Percentiles rank a stretch among this genome's conserved stretches.
Evolutionary conservation across 1,284 basidiomycete species (phyloP).

Genomic region (Bondarzewia mesenterica): DNA sequence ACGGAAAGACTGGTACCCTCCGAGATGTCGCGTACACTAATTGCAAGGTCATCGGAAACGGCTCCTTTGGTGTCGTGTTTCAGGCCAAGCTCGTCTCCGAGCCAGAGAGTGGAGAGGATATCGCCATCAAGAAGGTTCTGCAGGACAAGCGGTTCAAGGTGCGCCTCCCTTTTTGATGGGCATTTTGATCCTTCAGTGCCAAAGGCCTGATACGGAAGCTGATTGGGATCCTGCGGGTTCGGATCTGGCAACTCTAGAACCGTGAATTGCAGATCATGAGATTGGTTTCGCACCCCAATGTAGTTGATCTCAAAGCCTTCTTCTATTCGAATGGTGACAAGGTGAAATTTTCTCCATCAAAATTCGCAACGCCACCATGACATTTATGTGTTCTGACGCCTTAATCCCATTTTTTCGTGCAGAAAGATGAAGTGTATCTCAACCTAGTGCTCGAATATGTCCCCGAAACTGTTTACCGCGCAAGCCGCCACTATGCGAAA

Average conservation of each 20-base stretch:
- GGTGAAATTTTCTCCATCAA: conserved; percentile 44
- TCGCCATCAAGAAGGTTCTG: conserved; percentile 99
- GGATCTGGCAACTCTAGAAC: conserved; percentile 51
- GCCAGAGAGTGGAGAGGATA: conserved; percentile 68
- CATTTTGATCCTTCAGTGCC: too few relatives aligned
- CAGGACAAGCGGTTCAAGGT: conserved; percentile 99
- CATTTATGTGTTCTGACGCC: background rate
- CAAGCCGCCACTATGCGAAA: conserved; percentile 97
- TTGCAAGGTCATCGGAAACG: conserved; percentile 98
- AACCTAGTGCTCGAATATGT: conserved; percentile 99
- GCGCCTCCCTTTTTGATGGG: conserved; percentile 25
- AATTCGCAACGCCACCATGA: background rate
- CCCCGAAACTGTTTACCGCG: conserved; percentile 98
- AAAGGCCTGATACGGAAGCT: too few relatives aligned
- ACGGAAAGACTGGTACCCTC: conserved; percentile 89
- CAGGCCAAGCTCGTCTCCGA: conserved; percentile 70
- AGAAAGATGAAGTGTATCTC: conserved; percentile 99
- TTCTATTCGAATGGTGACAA: conserved; percentile 99
- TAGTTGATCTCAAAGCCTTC: conserved; percentile 95
- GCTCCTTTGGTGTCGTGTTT: conserved; percentile 98
- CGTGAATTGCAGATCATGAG: conserved; percentile 99
- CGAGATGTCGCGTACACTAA: conserved; percentile 91
- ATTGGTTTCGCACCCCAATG: conserved; percentile 95
- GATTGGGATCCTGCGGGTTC: background rate
- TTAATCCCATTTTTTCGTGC: too few relatives aligned